Percentiles rank a stretch among this genome's conserved stretches.
phyloP scores from a whole-genome alignment of 768 basidiomycete genomes.

The Lactarius indigo region DNA sequence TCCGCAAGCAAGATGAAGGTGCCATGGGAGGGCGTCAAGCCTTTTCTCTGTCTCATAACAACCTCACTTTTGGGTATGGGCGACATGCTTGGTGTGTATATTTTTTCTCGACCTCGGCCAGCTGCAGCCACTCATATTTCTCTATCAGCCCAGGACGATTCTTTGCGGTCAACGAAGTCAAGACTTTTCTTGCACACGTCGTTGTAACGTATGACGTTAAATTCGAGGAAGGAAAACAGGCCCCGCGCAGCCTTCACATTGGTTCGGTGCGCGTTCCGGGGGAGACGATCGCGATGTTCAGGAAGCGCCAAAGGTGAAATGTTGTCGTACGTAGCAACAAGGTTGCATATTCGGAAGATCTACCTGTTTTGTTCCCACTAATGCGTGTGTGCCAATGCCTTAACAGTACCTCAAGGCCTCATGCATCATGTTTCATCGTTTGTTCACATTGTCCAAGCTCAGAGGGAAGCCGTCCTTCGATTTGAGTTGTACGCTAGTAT shows the following conservation, averaged over 20 bases:
- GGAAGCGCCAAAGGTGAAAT: conserved; percentile 21
- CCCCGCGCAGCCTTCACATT: conserved; percentile 2
- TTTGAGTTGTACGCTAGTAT: background rate
- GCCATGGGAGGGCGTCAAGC: conserved; percentile 26
- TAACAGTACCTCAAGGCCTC: background rate
- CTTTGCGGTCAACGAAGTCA: conserved; percentile 29
- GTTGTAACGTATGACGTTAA: conserved; percentile 29
- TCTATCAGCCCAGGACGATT: conserved; percentile 29
- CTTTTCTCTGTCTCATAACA: conserved; percentile 30
- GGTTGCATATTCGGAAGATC: background rate
- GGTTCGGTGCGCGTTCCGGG: conserved; percentile 7
- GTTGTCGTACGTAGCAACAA: background rate
- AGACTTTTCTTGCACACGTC: conserved; percentile 29
- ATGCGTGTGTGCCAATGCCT: no score
- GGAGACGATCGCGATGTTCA: conserved; percentile 25
- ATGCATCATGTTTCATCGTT: background rate
- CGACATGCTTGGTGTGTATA: conserved; percentile 31
- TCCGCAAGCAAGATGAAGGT: conserved; percentile 27
- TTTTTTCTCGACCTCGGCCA: no score
- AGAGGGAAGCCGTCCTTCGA: background rate
- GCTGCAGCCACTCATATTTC: background rate
- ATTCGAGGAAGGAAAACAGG: conserved; percentile 21
- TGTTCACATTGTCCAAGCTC: background rate
- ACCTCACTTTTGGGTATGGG: conserved; percentile 34
- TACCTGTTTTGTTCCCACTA: background rate